A percentile compares a stretch with the other conserved stretches of the same genome.
These are phyloP conservation scores for Ogataea trehaloabstinens DNA, from an alignment of 805 yeast species.

Conservation along the genomic window DNA sequence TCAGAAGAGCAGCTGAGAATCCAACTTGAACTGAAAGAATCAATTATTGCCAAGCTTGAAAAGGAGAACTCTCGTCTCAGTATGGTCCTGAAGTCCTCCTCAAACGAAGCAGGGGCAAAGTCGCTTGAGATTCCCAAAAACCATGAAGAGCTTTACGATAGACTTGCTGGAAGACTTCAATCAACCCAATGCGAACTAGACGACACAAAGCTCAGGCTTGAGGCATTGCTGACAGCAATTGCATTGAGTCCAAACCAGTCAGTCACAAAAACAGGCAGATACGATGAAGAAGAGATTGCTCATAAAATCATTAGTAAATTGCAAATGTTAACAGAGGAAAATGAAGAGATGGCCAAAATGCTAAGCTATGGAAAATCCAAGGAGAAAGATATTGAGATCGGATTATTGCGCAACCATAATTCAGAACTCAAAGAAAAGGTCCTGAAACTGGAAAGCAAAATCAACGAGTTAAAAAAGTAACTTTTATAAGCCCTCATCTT, in stretches of 20 bases:
- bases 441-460: slow-evolving; percentile 27
- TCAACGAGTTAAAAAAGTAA: slow-evolving; percentile 19
- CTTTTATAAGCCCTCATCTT: background rate
- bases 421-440: slow-evolving; percentile 41
- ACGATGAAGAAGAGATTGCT: slow-evolving; percentile 72
- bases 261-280: slow-evolving; percentile 54
- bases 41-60: slow-evolving; percentile 45
- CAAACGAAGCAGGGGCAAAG: slow-evolving; percentile 16
- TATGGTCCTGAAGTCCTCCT: slow-evolving; percentile 43
- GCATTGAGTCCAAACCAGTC: slow-evolving; percentile 48
- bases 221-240: slow-evolving; percentile 56
- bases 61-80: slow-evolving; percentile 40
- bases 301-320: slow-evolving; percentile 68
- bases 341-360: slow-evolving; percentile 66
- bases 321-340: slow-evolving; percentile 61
- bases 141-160: slow-evolving; percentile 31
- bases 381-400: slow-evolving; percentile 66
- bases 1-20: slow-evolving; percentile 42
- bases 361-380: slow-evolving; percentile 74
- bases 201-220: slow-evolving; percentile 62
- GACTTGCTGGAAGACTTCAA: slow-evolving; percentile 27
- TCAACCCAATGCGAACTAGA: slow-evolving; percentile 45
- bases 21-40: slow-evolving; percentile 55
- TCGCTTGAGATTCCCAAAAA: slow-evolving; percentile 33
- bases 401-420: slow-evolving; percentile 53